A percentile compares a stretch with the other conserved stretches of the same genome.
Evolutionary conservation across 495 filamentous ascomycete species (phyloP).

Genomic region (Pseudomonodictys pantanalensis): DNA sequence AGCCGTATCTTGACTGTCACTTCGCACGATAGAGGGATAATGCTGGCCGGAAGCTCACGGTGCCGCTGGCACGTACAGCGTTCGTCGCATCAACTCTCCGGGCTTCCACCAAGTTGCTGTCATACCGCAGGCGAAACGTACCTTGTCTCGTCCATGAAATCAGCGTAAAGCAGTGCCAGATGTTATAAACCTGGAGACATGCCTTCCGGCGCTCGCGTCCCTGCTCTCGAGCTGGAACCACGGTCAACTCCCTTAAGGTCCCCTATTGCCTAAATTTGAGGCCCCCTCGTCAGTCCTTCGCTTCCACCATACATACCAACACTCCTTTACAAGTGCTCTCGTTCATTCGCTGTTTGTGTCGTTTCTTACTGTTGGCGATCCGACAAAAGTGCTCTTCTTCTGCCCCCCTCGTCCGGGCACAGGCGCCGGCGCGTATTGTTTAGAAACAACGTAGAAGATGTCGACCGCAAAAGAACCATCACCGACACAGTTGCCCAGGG

Average conservation of each 20-base stretch:
- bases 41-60: constrained; percentile 26
- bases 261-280: background rate
- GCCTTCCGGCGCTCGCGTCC: background rate
- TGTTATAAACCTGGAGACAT: constrained; percentile 12
- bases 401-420: too few relatives aligned
- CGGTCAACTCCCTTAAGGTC: background rate
- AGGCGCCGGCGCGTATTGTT: background rate
- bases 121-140: constrained; percentile 9
- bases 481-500: too few relatives aligned
- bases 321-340: background rate
- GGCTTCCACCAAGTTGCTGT: background rate
- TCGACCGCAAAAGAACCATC: too few relatives aligned
- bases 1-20: too few relatives aligned
- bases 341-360: background rate
- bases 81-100: constrained; percentile 26
- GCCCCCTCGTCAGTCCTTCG: background rate
- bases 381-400: too few relatives aligned
- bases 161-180: constrained; percentile 33
- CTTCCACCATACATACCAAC: background rate
- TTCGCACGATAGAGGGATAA: background rate
- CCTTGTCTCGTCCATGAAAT: constrained; percentile 21
- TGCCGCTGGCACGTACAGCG: constrained; percentile 22
- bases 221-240: background rate
- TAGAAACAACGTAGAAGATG: too few relatives aligned
- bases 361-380: too few relatives aligned